phyloP scores from a whole-genome alignment of 441 rosid species.

The Melianthus villosus region DNA sequence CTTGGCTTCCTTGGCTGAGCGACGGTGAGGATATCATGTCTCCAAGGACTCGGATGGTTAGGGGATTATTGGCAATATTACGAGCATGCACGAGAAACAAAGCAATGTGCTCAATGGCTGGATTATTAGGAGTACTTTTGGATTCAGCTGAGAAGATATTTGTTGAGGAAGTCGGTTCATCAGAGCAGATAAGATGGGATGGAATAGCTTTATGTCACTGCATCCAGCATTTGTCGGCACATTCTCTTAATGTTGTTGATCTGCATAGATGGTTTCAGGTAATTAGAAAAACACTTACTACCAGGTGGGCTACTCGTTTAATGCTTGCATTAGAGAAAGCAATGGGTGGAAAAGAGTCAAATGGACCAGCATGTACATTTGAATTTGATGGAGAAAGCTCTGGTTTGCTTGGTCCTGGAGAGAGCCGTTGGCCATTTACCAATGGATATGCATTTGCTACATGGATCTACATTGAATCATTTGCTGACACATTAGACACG shows the following conservation, averaged over 20 bases:
- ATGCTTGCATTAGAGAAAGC: conserved; percentile 84
- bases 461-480: conserved; percentile 97
- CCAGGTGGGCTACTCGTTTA: conserved; percentile 55
- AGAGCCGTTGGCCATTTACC: conserved; percentile 95
- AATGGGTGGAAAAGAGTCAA: conserved; percentile 83
- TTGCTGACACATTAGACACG: conserved; percentile 92
- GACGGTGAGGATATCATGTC: conserved; percentile 65
- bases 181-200: conserved; percentile 42
- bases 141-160: conserved; percentile 70
- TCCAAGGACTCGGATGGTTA: conserved; percentile 79
- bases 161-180: conserved; percentile 38
- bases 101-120: conserved; percentile 95
- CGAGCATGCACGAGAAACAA: conserved; percentile 95
- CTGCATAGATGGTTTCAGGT: conserved; percentile 72
- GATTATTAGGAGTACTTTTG: conserved; percentile 74
- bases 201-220: conserved; percentile 67
- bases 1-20: conserved; percentile 71
- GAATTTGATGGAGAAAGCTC: conserved; percentile 99
- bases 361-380: conserved; percentile 83
- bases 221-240: conserved; percentile 79
- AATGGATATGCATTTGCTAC: conserved; percentile 93
- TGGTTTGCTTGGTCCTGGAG: conserved; percentile 99
- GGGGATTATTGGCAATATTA: conserved; percentile 85
- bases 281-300: conserved; percentile 39
- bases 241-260: conserved; percentile 72